phyloP scores from a whole-genome alignment of 805 yeast species.

The Wickerhamiella galacta region DNA sequence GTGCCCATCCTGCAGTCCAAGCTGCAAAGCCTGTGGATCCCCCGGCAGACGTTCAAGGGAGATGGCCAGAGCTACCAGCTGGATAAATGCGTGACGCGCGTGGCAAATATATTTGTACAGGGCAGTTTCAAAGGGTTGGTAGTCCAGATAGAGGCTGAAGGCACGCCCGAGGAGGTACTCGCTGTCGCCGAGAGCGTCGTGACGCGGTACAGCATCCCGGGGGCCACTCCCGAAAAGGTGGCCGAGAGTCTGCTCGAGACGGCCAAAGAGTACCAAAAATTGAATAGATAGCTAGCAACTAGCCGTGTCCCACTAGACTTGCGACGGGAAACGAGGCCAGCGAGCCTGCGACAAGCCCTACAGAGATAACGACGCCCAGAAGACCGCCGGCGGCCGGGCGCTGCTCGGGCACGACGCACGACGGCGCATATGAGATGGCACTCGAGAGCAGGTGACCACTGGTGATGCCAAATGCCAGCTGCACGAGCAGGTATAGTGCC shows the following conservation, averaged over 20 bases:
- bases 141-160: constrained; percentile 30
- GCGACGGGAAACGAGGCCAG: constrained; percentile 56
- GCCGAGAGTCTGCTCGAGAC: neutral
- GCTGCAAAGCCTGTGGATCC: constrained; percentile 52
- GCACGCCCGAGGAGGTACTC: neutral
- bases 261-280: neutral
- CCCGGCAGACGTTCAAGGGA: constrained; percentile 53
- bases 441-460: constrained; percentile 76
- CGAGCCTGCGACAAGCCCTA: constrained; percentile 71
- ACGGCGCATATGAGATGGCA: constrained; percentile 60
- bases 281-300: neutral
- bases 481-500: constrained; percentile 53
- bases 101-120: constrained; percentile 57
- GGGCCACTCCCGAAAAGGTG: neutral
- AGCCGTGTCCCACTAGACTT: constrained; percentile 2
- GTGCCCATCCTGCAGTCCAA: constrained; percentile 39
- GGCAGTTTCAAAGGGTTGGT: constrained; percentile 59
- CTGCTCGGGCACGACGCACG: constrained; percentile 44
- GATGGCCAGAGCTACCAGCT: constrained; percentile 55
- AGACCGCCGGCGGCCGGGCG: constrained; percentile 92
- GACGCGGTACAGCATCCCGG: neutral
- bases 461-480: constrained; percentile 66
- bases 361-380: constrained; percentile 59
- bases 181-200: neutral
- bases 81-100: constrained; percentile 33